Conservation (phyloP, 1,139 yeast genomes). For the Pichia sorboxylosa region DNA sequence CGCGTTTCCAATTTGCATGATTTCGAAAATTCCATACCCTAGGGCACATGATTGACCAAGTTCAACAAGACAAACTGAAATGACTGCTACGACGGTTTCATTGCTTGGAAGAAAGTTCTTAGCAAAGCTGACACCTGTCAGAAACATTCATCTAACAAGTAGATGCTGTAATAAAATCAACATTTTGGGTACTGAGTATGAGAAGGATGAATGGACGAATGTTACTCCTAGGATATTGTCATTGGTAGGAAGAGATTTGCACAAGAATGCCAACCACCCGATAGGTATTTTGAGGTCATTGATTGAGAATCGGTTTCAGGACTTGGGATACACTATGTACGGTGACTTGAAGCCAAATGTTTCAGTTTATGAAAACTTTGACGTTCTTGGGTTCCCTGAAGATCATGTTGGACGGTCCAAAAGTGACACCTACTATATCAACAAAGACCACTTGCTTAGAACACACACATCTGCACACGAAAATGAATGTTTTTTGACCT, state of each 20-base stretch:
- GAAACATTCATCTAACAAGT: too few relatives aligned
- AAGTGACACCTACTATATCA: constrained; percentile 87
- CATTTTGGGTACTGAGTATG: constrained; percentile 42
- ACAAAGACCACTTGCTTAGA: constrained; percentile 50
- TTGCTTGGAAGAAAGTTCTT: too few relatives aligned
- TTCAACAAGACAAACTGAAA: too few relatives aligned
- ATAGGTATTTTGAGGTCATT: constrained; percentile 72
- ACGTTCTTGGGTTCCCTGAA: constrained; percentile 76
- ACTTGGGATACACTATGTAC: constrained; percentile 67
- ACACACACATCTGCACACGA: constrained; percentile 98
- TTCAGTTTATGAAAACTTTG: constrained; percentile 73
- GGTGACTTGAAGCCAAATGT: constrained; percentile 80
- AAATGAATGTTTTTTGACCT: constrained; percentile 59
- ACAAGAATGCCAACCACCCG: constrained; percentile 69
- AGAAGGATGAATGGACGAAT: constrained; percentile 75
- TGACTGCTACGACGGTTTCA: too few relatives aligned
- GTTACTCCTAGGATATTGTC: constrained; percentile 64
- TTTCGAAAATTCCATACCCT: too few relatives aligned
- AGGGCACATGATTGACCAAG: too few relatives aligned
- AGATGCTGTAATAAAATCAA: too few relatives aligned
- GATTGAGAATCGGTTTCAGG: constrained; percentile 56
- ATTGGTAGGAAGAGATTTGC: constrained; percentile 63
- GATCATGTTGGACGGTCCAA: constrained; percentile 92
- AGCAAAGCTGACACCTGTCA: too few relatives aligned
- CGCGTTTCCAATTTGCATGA: too few relatives aligned